phyloP scores from a whole-genome alignment of 2,329 filamentous ascomycete species.

The Botrytis sinoallii region DNA sequence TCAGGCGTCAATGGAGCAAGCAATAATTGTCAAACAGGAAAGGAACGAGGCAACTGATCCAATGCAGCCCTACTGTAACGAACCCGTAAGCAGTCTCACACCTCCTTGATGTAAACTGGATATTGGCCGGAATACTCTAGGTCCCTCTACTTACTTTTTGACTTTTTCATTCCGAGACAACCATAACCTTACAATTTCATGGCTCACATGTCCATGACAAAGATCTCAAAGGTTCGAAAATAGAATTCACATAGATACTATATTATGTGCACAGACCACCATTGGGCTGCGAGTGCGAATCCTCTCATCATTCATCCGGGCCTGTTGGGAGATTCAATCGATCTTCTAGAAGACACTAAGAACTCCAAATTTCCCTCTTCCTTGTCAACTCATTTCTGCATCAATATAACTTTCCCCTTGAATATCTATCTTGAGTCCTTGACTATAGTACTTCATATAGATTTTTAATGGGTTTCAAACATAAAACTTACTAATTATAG shows the following conservation, averaged over 20 bases:
- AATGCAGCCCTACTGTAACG: conserved; percentile 8
- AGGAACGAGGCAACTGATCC: background rate
- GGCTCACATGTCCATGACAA: background rate
- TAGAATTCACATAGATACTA: conserved; percentile 7
- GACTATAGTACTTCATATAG: too few species aligned
- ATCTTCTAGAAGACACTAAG: conserved; percentile 13
- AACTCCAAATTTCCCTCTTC: background rate
- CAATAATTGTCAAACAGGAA: conserved; percentile 12
- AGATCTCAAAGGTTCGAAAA: conserved; percentile 13
- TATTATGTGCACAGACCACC: conserved; percentile 13
- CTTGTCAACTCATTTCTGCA: background rate
- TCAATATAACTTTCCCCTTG: background rate
- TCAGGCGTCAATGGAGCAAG: background rate
- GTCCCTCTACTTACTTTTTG: background rate
- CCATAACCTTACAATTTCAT: background rate
- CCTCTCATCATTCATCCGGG: background rate
- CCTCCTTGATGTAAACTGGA: background rate
- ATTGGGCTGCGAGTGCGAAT: background rate
- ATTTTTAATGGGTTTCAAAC: too few species aligned
- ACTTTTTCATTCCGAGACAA: background rate
- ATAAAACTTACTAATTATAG: too few species aligned
- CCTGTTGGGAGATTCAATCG: background rate
- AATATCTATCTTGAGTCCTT: background rate
- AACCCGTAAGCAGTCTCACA: conserved; percentile 10
- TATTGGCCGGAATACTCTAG: background rate